phyloP scores from a whole-genome alignment of 192 early-diverging fungal genomes.

The Glomus cerebriforme region DNA sequence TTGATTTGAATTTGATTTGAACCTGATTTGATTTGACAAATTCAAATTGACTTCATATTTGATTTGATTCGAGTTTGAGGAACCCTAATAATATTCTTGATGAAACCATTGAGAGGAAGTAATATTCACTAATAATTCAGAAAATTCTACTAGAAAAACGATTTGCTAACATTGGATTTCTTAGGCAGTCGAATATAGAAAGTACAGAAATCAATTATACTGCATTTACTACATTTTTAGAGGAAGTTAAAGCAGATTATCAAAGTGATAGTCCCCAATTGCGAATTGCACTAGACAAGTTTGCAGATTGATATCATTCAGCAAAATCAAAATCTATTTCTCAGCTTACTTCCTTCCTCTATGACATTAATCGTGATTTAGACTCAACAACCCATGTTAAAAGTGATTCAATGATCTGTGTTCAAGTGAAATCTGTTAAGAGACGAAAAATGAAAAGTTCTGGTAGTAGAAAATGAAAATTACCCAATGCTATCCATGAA shows the following conservation, averaged over 20 bases:
- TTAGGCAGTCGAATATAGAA: too few relatives aligned
- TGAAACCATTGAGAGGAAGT: too few relatives aligned
- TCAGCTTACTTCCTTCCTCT: background rate
- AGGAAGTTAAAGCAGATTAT: background rate
- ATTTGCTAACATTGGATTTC: too few relatives aligned
- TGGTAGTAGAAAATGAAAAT: too few relatives aligned
- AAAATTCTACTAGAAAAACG: too few relatives aligned
- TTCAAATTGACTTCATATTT: too few relatives aligned
- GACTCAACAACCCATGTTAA: background rate
- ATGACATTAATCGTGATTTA: background rate
- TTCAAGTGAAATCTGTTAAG: background rate
- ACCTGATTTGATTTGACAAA: too few relatives aligned
- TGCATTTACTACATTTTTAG: background rate
- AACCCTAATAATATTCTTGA: too few relatives aligned
- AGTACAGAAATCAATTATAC: background rate
- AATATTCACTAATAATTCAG: too few relatives aligned
- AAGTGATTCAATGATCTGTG: background rate
- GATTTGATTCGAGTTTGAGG: too few relatives aligned
- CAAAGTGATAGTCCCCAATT: background rate
- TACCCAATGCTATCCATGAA: background rate
- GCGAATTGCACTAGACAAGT: background rate
- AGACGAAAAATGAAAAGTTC: background rate
- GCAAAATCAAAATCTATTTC: background rate
- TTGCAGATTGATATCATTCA: background rate
- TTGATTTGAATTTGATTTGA: too few relatives aligned